Conservation (phyloP, 345 rosid species). For the Citrus sp. region DNA sequence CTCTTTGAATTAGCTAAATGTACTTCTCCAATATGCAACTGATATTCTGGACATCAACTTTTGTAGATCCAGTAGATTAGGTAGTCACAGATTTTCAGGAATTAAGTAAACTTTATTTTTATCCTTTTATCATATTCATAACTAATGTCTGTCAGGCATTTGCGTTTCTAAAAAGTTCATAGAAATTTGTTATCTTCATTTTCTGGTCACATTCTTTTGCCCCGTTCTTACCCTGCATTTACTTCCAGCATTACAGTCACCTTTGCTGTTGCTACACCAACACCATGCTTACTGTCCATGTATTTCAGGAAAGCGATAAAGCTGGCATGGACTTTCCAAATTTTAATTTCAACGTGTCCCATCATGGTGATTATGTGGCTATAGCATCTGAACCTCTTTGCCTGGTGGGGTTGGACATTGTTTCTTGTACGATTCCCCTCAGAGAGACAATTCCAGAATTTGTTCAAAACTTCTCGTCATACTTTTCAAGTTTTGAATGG, state of each 20-base stretch:
- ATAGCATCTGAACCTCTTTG: conserved; percentile 74
- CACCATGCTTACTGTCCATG: not conserved
- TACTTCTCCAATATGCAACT: not conserved
- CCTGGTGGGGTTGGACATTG: conserved; percentile 67
- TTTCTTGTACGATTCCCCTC: conserved; percentile 32
- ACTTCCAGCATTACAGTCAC: not conserved
- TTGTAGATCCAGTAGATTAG: not conserved
- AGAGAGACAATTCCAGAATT: conserved; percentile 44
- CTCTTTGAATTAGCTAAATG: not conserved
- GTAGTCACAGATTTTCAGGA: not conserved
- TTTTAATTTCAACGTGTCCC: conserved; percentile 72
- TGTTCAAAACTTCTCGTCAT: conserved; percentile 45
- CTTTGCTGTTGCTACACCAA: not conserved
- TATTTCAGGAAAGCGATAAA: conserved; percentile 38
- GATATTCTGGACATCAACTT: not conserved
- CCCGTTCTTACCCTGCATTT: not conserved
- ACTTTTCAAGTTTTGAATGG: conserved; percentile 63
- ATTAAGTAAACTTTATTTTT: not conserved
- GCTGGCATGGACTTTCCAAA: conserved; percentile 36
- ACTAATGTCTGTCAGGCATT: not conserved
- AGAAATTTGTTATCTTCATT: not conserved
- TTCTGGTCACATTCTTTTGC: not conserved
- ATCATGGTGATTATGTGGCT: conserved; percentile 70
- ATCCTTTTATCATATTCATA: not conserved
- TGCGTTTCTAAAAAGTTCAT: not conserved